Evolutionary conservation across 306 rosid species (phyloP).

Genomic region (Cicer chorassanicum): DNA sequence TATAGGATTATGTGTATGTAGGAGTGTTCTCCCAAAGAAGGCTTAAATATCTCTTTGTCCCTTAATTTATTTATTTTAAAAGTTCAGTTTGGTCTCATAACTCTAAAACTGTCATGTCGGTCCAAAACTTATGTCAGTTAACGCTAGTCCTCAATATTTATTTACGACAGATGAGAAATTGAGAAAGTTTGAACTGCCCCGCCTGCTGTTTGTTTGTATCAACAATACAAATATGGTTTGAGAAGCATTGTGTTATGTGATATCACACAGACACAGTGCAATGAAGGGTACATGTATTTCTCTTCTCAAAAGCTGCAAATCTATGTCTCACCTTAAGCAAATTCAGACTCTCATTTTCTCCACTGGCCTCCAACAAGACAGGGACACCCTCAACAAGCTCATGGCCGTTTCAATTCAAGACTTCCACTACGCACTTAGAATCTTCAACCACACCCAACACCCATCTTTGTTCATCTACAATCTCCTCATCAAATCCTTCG

Average conservation of each 20-base stretch:
- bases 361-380: constrained; percentile 63
- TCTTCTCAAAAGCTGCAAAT: constrained; percentile 62
- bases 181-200: no score
- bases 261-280: constrained; percentile 12
- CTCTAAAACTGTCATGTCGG: no score
- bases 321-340: constrained; percentile 64
- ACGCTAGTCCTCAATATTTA: no score
- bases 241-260: background rate
- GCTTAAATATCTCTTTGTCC: no score
- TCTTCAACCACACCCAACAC: constrained; percentile 49
- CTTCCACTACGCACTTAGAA: constrained; percentile 52
- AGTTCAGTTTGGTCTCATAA: no score
- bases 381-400: constrained; percentile 58
- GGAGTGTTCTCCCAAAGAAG: no score
- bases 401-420: constrained; percentile 57
- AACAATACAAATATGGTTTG: background rate
- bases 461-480: constrained; percentile 64
- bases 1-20: background rate
- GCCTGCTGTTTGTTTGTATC: no score
- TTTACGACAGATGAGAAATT: no score
- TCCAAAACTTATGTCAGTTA: no score
- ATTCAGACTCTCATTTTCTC: constrained; percentile 59
- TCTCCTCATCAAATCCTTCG: constrained; percentile 59
- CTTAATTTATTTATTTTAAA: no score
- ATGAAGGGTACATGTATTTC: constrained; percentile 47